phyloP scores from a whole-genome alignment of 768 basidiomycete genomes.

The Tulasnella sp. region DNA sequence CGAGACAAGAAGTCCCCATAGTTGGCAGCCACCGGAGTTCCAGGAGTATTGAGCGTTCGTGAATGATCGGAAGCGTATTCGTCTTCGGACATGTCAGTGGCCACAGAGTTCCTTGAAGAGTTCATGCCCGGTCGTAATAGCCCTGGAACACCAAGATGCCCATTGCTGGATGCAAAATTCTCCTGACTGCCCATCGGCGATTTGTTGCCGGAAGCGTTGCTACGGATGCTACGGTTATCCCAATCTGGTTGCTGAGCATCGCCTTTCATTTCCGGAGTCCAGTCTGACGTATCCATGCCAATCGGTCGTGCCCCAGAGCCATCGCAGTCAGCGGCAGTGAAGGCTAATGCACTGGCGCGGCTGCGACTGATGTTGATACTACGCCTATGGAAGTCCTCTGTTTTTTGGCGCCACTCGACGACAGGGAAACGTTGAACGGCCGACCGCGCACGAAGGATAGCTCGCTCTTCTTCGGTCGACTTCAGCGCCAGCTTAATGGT shows the following conservation, averaged over 20 bases:
- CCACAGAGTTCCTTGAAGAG: constrained; percentile 27
- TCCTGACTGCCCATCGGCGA: background rate
- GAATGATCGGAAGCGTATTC: constrained; percentile 32
- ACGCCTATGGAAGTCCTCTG: constrained; percentile 88
- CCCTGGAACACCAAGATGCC: constrained; percentile 26
- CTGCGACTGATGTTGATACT: constrained; percentile 63
- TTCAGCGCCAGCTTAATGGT: constrained; percentile 91
- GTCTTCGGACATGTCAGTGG: constrained; percentile 42
- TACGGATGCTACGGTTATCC: constrained; percentile 33
- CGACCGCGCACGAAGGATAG: constrained; percentile 84
- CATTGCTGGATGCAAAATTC: background rate
- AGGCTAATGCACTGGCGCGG: constrained; percentile 60
- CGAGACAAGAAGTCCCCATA: constrained; percentile 75
- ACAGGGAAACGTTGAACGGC: constrained; percentile 96
- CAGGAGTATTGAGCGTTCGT: constrained; percentile 21
- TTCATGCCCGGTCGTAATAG: constrained; percentile 23
- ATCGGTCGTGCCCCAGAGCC: background rate
- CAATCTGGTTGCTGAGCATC: constrained; percentile 65
- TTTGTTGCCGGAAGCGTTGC: constrained; percentile 4
- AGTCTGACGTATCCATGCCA: constrained; percentile 65
- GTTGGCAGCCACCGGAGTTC: constrained; percentile 29
- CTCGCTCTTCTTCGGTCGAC: constrained; percentile 82
- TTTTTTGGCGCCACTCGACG: constrained; percentile 92
- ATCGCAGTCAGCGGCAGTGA: constrained; percentile 38
- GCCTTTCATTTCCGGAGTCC: constrained; percentile 59